Base-by-base conservation (phyloP, 805 yeast species). In the Zygotorulaspora sp. region DNA sequence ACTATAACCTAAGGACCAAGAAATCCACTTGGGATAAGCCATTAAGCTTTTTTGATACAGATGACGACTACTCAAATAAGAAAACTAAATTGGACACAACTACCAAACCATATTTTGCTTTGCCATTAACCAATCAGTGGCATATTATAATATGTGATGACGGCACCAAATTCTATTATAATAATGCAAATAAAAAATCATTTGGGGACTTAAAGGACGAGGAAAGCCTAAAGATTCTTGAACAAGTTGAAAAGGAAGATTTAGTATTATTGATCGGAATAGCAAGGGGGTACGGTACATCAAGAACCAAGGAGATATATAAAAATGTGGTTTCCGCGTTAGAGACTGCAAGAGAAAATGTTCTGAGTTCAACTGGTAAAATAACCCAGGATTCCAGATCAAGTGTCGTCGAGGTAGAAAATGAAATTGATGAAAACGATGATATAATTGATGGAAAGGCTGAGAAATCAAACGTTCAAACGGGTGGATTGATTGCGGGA, bases 101-200 rank as follows among this genome's bases (percentile, higher is more conserved):
- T 6, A 37, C 34, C 10, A 28, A 26, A 9, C 46, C 53, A 6
- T 23, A 38, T 6, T 52, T 46, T 35, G 48, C 38, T 3, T 26
- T 55, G 6, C 48, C 50, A 5, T 41, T 57, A 20, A 16, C 39
- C 1, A 53, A 62, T 14, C 59, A 55, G 3, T 75, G 78, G 78
- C 24, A 40, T 2, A 40, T 74, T n/a, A 61, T 72, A 1, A 56
- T 74, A 15, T 58, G 69, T 11, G 54, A 57, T 15, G 52, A 59
- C 6, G 79, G 78, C 0, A 38, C 62, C 2, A 66, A 71, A 40
- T 72, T 66, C 50, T 72, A 63, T 31, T 52, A 65, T 40, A 62
- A 71, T 45, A 25, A 20, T 1, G 38, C 27, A 2, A 53, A 64
- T 1, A 44, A 51, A 6, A 41, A 39, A 26, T 63, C 71, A 1